A percentile compares a stretch with the other conserved stretches of the same genome.
Conservation (phyloP, 2,329 filamentous ascomycete species). For the Orbilia javanica region DNA sequence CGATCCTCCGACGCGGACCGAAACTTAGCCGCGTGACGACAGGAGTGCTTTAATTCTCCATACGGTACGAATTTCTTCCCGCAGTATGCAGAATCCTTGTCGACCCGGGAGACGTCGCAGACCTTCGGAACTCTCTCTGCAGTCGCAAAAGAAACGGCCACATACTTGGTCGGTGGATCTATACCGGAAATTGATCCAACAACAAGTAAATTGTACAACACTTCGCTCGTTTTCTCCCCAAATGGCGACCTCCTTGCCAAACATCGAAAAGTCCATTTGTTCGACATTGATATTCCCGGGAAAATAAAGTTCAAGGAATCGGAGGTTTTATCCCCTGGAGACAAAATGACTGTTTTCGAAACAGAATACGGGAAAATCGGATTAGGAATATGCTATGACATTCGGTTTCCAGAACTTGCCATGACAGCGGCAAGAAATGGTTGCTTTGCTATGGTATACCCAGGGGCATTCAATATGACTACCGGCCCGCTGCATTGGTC, state of each 20-base stretch:
- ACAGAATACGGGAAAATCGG: slow-evolving; percentile 89
- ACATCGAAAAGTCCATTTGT: slow-evolving; percentile 94
- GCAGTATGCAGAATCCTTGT: slow-evolving; percentile 89
- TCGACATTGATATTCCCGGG: slow-evolving; percentile 97
- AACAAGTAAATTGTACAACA: slow-evolving; percentile 85
- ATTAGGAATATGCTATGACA: slow-evolving; percentile 96
- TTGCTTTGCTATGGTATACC: slow-evolving; percentile 90
- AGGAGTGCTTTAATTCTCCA: slow-evolving; percentile 97
- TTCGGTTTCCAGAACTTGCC: slow-evolving; percentile 94
- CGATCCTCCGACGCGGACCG: background rate
- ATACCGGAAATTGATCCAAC: slow-evolving; percentile 83
- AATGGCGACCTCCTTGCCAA: slow-evolving; percentile 82
- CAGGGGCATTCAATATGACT: slow-evolving; percentile 95
- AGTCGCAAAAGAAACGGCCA: slow-evolving; percentile 81
- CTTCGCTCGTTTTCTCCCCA: slow-evolving; percentile 84
- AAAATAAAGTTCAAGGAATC: slow-evolving; percentile 93
- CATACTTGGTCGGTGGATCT: slow-evolving; percentile 89
- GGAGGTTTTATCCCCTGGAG: slow-evolving; percentile 86
- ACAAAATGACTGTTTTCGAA: slow-evolving; percentile 86
- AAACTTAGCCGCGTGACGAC: background rate
- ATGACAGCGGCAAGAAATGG: slow-evolving; percentile 87
- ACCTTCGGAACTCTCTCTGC: slow-evolving; percentile 85
- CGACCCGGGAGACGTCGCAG: slow-evolving; percentile 79
- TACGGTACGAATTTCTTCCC: slow-evolving; percentile 89
- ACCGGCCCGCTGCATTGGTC: slow-evolving; percentile 94